These are phyloP conservation scores for Jacaranda mimosifolia DNA, from an alignment of 257 asterid genomes.

Conservation along the genomic window DNA sequence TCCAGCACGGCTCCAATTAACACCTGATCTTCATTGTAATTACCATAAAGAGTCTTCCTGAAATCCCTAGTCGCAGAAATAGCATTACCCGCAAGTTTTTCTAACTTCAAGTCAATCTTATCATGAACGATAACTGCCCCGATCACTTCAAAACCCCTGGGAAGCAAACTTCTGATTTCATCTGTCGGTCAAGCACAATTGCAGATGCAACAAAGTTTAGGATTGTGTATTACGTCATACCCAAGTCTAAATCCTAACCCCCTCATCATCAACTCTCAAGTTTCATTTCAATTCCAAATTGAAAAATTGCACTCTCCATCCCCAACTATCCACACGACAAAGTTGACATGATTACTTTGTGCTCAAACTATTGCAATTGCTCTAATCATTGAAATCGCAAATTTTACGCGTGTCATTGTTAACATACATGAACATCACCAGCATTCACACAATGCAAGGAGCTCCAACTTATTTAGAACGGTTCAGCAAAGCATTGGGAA, in stretches of 20 bases:
- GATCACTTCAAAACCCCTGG: constrained; percentile 80
- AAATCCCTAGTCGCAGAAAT: constrained; percentile 58
- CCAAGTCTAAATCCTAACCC: not conserved
- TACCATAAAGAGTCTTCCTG: constrained; percentile 55
- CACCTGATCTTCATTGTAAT: constrained; percentile 39
- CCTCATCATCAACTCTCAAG: constrained; percentile 28
- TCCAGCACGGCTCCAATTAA: constrained; percentile 75
- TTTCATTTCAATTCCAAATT: constrained; percentile 19
- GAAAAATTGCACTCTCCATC: not conserved
- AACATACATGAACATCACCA: constrained; percentile 5
- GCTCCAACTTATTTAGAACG: not conserved
- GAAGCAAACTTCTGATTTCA: constrained; percentile 73
- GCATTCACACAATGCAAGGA: constrained; percentile 13
- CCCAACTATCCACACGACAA: constrained; percentile 12
- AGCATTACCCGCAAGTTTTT: constrained; percentile 59
- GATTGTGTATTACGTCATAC: not conserved
- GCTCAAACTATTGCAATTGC: not conserved
- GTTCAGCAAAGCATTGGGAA: not conserved
- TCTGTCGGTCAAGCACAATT: constrained; percentile 50
- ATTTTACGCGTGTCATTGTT: not conserved
- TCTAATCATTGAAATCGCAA: not conserved
- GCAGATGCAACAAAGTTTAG: constrained; percentile 30
- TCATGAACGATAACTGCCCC: constrained; percentile 72
- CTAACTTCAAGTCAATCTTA: constrained; percentile 44
- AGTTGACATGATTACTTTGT: constrained; percentile 10